Conservation (phyloP, 2,329 filamentous ascomycete genomes). For the Macrophomina phaseolina region DNA sequence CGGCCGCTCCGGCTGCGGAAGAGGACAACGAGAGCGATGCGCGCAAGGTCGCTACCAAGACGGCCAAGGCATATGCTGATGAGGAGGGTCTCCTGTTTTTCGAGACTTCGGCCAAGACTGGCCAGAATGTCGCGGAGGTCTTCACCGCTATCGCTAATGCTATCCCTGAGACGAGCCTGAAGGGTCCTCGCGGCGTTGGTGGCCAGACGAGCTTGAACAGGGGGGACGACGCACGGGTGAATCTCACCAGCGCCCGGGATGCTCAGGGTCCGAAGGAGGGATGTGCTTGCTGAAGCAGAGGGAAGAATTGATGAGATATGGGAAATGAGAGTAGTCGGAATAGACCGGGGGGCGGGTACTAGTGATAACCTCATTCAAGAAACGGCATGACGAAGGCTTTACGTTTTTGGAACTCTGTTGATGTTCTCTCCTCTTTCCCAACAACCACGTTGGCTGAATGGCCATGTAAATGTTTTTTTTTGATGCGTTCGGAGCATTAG, state of each 20-base stretch:
- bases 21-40: slow-evolving; percentile 73
- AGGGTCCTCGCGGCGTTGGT: slow-evolving; percentile 75
- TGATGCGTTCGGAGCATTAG: neutral
- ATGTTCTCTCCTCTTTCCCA: slow-evolving; percentile 2
- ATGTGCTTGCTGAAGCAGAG: slow-evolving; percentile 74
- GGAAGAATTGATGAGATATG: slow-evolving; percentile 1
- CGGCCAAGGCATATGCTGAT: slow-evolving; percentile 91
- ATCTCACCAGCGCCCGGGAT: slow-evolving; percentile 71
- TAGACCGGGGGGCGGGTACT: neutral
- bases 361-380: slow-evolving; percentile 12
- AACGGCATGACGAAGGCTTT: slow-evolving; percentile 22
- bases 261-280: slow-evolving; percentile 83
- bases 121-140: slow-evolving; percentile 90
- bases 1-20: slow-evolving; percentile 38
- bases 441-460: neutral
- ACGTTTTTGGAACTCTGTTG: slow-evolving; percentile 4
- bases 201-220: slow-evolving; percentile 62
- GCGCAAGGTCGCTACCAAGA: slow-evolving; percentile 86
- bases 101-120: slow-evolving; percentile 97
- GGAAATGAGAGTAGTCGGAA: slow-evolving; percentile 9
- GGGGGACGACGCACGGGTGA: slow-evolving; percentile 75
- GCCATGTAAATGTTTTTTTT: slow-evolving; percentile 19
- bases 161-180: slow-evolving; percentile 95
- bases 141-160: slow-evolving; percentile 98
- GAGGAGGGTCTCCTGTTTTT: slow-evolving; percentile 95